These are phyloP conservation scores for Glomus cerebriforme DNA, from an alignment of 192 early-diverging fungal species.

Conservation along the genomic window DNA sequence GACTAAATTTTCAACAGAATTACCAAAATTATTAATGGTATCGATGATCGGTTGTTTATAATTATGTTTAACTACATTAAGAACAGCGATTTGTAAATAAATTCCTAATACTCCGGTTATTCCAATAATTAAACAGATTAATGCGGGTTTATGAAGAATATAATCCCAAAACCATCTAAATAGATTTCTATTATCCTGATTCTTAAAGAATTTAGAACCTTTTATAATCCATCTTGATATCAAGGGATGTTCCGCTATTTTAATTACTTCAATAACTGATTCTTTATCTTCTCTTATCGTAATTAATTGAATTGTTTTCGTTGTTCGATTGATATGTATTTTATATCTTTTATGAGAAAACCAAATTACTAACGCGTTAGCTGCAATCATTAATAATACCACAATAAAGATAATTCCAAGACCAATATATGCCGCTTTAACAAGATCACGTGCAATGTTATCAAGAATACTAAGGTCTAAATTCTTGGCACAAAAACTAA, in stretches of 20 bases:
- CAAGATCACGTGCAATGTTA: slow-evolving; percentile 9
- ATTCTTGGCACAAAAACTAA: slow-evolving; percentile 19
- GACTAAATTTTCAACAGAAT: background rate
- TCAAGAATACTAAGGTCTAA: slow-evolving; percentile 22
- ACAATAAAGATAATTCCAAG: background rate
- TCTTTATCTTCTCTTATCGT: background rate
- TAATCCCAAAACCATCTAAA: slow-evolving; percentile 42
- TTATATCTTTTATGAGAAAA: slow-evolving; percentile 16
- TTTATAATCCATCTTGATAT: slow-evolving; percentile 14
- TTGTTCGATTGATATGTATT: background rate
- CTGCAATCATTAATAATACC: background rate
- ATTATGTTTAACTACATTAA: slow-evolving; percentile 24
- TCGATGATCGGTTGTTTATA: slow-evolving; percentile 14
- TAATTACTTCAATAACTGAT: slow-evolving; percentile 13
- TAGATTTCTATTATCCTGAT: slow-evolving; percentile 16
- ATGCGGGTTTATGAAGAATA: slow-evolving; percentile 29
- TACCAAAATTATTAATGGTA: background rate
- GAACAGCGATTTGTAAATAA: slow-evolving; percentile 34
- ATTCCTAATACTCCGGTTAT: slow-evolving; percentile 31
- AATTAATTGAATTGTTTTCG: background rate
- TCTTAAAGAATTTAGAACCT: slow-evolving; percentile 27
- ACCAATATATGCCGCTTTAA: slow-evolving; percentile 21
- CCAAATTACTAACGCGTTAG: slow-evolving; percentile 12
- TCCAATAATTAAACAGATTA: slow-evolving; percentile 37
- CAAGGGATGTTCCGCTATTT: slow-evolving; percentile 26